Base-by-base conservation (phyloP, 345 rosid genomes). In the Salix purpurea region DNA sequence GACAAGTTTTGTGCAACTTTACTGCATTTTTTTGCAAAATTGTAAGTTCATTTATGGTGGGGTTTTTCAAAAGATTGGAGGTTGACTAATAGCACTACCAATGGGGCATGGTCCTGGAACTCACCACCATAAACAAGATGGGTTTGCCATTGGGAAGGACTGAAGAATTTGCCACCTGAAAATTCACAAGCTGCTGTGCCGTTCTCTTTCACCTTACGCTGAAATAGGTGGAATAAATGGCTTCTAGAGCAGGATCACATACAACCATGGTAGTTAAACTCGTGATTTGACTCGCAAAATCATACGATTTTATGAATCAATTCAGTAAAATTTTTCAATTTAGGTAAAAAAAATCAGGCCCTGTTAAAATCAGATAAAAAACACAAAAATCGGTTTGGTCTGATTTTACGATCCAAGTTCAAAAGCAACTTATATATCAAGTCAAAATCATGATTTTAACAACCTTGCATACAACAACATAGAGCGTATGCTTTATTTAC, bases 281-380 rank as follows among this genome's bases (percentile, higher is more conserved):
- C 15, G n/a, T 2, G 6, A 50, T 7, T 19, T 50, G 8, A 50
- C 5, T 50, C 5, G 7, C 56, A 46, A 12, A 16, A 46, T 46
- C 6, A 15, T 46, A 28, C 2, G 2, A 28, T 28, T 28, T 28
- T 28, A 0, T 2, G 0, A 28, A 2, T 28, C 0, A 28, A 46
- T 1, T 7, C 6, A 52, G 1, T 3, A 15, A 48, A 48, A 13
- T 1, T 48, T 30, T 0, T 30, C 0, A 30, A 30, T 3, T 32
- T 4, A 0, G 0, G 0, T 32, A 32, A 0, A 32, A 32, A 30
- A 32, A 32, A 32, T 32, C 0, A 0, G 2, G 0, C 32, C 4
- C 32, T 3, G 0, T 30, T 32, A 32, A 32, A 2, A 32, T 32
- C 4, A 0, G 0, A 32, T 0, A 32, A 32, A 32, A 32, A 32